phyloP scores from a whole-genome alignment of 2,329 filamentous ascomycete species.

The Alternaria arborescens region DNA sequence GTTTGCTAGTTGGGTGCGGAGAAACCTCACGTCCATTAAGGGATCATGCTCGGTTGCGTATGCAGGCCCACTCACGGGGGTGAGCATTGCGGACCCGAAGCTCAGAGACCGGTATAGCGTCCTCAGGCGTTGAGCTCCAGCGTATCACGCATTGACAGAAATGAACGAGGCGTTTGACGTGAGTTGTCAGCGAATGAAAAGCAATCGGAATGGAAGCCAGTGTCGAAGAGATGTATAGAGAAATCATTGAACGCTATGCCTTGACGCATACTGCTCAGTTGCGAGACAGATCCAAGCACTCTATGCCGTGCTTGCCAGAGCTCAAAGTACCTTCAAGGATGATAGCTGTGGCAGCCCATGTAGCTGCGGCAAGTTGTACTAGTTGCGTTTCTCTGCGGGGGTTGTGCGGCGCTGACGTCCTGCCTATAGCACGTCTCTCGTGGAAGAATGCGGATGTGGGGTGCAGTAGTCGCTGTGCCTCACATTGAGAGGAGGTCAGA shows the following conservation, averaged over 20 bases:
- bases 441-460: conserved; percentile 45
- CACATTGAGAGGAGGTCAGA: conserved; percentile 24
- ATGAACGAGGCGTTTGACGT: background rate
- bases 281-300: conserved; percentile 5
- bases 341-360: conserved; percentile 12
- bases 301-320: conserved; percentile 21
- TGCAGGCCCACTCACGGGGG: conserved; percentile 24
- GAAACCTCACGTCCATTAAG: conserved; percentile 26
- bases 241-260: background rate
- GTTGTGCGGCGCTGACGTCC: conserved; percentile 31
- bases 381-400: conserved; percentile 27
- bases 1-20: conserved; percentile 35
- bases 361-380: conserved; percentile 19
- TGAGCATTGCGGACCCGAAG: conserved; percentile 39
- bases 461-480: conserved; percentile 36
- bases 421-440: conserved; percentile 15
- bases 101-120: conserved; percentile 11
- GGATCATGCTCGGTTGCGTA: conserved; percentile 22
- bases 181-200: conserved; percentile 1
- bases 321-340: conserved; percentile 15
- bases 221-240: background rate
- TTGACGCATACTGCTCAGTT: background rate
- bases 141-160: conserved; percentile 12
- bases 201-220: background rate
- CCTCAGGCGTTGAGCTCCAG: conserved; percentile 13